phyloP scores from a whole-genome alignment of 345 rosid species.

The Moricandia moricandioides region DNA sequence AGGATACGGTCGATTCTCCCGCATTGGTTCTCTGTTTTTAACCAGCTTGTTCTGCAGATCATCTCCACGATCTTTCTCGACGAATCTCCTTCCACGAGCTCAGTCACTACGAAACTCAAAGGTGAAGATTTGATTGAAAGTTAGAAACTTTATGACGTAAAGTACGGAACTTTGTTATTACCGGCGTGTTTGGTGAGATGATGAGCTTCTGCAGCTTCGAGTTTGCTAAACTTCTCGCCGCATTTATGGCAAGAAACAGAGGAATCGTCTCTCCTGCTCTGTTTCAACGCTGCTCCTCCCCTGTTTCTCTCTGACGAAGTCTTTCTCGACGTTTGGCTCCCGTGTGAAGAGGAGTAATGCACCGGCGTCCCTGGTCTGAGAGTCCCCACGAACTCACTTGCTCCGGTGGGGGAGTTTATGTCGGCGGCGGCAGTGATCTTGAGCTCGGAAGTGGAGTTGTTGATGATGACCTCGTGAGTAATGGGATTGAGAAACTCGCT shows the following conservation, averaged over 20 bases:
- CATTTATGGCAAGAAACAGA: slow-evolving; percentile 85
- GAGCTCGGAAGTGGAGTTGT: slow-evolving; percentile 87
- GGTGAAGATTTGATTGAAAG: background rate
- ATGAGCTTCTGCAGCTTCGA: slow-evolving; percentile 90
- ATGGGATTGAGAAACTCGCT: slow-evolving; percentile 96
- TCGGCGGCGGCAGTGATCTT: slow-evolving; percentile 72
- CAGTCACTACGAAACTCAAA: slow-evolving; percentile 55
- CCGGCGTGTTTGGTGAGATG: slow-evolving; percentile 98
- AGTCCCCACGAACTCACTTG: slow-evolving; percentile 68
- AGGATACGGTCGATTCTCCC: slow-evolving; percentile 79
- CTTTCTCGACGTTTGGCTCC: slow-evolving; percentile 38
- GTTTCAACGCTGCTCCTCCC: slow-evolving; percentile 41
- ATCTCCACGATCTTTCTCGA: slow-evolving; percentile 93
- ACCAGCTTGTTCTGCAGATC: slow-evolving; percentile 84
- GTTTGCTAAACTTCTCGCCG: slow-evolving; percentile 80
- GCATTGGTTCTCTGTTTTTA: slow-evolving; percentile 67
- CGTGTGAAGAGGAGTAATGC: slow-evolving; percentile 59
- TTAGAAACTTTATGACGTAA: background rate
- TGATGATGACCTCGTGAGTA: slow-evolving; percentile 84
- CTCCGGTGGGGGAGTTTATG: slow-evolving; percentile 31
- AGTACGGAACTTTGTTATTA: slow-evolving; percentile 35
- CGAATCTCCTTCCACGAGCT: slow-evolving; percentile 93
- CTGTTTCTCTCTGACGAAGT: slow-evolving; percentile 55
- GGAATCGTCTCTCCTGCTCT: slow-evolving; percentile 48
- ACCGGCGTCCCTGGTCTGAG: slow-evolving; percentile 89